Evolutionary conservation across 208 protist species (phyloP).

Genomic region (Trypanosoma cruzi): DNA sequence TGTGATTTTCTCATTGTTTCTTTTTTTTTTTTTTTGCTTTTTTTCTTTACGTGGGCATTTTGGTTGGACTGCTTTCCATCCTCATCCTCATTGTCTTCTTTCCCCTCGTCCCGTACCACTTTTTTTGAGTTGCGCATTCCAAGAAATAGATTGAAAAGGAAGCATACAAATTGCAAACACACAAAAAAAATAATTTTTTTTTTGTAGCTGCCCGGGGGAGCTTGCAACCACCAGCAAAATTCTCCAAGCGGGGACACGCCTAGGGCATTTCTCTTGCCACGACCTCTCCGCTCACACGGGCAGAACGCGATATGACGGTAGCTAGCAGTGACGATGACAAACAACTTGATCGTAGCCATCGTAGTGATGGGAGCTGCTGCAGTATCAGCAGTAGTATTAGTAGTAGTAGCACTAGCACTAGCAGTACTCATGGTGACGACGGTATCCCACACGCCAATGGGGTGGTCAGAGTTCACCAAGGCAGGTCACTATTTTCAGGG

Average conservation of each 20-base stretch:
- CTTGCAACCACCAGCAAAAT: background rate
- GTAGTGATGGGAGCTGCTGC: background rate
- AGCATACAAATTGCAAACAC: background rate
- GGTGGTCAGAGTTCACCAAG: background rate
- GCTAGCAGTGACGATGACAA: background rate
- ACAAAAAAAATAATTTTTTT: constrained; percentile 8
- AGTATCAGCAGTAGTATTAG: no score
- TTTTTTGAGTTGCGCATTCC: no score
- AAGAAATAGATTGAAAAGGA: no score
- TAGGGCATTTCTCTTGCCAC: no score
- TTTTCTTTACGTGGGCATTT: no score
- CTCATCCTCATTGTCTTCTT: no score
- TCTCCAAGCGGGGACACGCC: no score
- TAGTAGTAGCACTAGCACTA: background rate
- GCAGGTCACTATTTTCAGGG: background rate
- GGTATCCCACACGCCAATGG: background rate
- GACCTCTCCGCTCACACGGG: background rate
- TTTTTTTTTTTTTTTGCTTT: no score
- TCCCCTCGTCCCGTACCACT: no score
- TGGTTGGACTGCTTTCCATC: no score
- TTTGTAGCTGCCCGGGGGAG: no score
- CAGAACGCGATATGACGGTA: background rate
- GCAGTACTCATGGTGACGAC: background rate
- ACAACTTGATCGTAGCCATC: background rate
- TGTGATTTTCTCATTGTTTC: no score